Evolutionary conservation across 371 early-diverging fungal species (phyloP), one percentile per base, ranked within the genome.

Genomic region (Lichtheimia corymbifera): DNA sequence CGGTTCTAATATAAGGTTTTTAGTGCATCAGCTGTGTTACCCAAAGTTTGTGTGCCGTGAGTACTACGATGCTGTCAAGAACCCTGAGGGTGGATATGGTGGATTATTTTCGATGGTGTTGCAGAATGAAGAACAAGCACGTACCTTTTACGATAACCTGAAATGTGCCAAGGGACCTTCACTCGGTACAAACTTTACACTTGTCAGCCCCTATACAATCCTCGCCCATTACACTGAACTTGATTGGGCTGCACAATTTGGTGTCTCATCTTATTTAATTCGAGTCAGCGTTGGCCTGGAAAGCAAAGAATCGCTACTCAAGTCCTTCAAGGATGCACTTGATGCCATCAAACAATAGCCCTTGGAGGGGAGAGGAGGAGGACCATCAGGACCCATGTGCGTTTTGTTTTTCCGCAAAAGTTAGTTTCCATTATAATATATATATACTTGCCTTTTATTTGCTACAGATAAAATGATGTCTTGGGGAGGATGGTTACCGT

Each of bases 181-280:
- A 0, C 83, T 98, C 24, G 98, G 98, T 2, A 97, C 97, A 45
- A 96, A 95, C 79, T 98, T 97, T 67, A 98, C 98, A 5, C 80
- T 98, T 49, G 93, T 86, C 5, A 91, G 93, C 61, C 97, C 97
- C 5, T 98, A 97, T 68, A 92, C 97, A 2, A 88, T 98, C 11
- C 73, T 98, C 25, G 98, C 97, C 4, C 98, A 98, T 70, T 96
- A 89, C 74, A 82, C 76, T 28, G 93, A 97, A 72, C 77, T 97
- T 13, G 97, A 97, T 28, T 96, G 95, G 95, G 97, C 94, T 5
- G 83, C 79, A 14, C 63, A 83, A 57, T 97, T 66, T 71, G 94
- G 93, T 40, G 96, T 98, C n/a, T 69, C 76, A 13, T 73, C 85
- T 13, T 65, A 88, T 62, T 70, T 97, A 41, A 79, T 98, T 55